Conservation (phyloP, 495 filamentous ascomycete species). For the Penicillium atrosanguineum region DNA sequence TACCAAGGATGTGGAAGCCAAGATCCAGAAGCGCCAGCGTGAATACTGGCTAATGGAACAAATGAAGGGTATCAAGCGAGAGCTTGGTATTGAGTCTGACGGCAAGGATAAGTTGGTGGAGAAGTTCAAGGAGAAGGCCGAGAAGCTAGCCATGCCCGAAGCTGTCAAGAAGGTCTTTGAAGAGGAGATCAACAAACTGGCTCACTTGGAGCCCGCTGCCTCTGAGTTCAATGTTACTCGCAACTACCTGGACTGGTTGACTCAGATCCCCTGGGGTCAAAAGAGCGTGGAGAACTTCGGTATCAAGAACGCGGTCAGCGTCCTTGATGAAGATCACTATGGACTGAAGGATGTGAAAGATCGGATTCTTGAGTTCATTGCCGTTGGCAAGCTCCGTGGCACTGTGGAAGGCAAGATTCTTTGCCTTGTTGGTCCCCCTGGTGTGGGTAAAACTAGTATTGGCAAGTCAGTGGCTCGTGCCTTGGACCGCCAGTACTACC, state of each 20-base stretch:
- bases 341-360: conserved; percentile 98
- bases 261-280: conserved; percentile 96
- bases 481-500: conserved; percentile 92
- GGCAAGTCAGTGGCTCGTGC: conserved; percentile 97
- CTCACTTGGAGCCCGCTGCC: conserved; percentile 88
- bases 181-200: conserved; percentile 95
- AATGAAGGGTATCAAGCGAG: conserved; percentile 97
- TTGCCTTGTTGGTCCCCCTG: conserved; percentile 94
- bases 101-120: conserved; percentile 98
- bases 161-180: conserved; percentile 96
- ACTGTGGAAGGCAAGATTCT: conserved; percentile 99
- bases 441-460: conserved; percentile 97
- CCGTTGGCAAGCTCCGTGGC: conserved; percentile 93
- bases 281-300: conserved; percentile 95
- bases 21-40: conserved; percentile 95
- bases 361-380: conserved; percentile 97
- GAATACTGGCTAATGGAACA: conserved; percentile 99
- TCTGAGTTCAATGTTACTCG: conserved; percentile 99
- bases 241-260: conserved; percentile 98
- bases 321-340: conserved; percentile 96
- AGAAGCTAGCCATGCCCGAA: conserved; percentile 94
- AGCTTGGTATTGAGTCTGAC: conserved; percentile 94
- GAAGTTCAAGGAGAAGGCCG: conserved; percentile 92
- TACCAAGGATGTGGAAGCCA: conserved; percentile 94
- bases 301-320: conserved; percentile 82